Conservation (phyloP, 179 eudicot genomes). For the Monotropa hypopitys region DNA sequence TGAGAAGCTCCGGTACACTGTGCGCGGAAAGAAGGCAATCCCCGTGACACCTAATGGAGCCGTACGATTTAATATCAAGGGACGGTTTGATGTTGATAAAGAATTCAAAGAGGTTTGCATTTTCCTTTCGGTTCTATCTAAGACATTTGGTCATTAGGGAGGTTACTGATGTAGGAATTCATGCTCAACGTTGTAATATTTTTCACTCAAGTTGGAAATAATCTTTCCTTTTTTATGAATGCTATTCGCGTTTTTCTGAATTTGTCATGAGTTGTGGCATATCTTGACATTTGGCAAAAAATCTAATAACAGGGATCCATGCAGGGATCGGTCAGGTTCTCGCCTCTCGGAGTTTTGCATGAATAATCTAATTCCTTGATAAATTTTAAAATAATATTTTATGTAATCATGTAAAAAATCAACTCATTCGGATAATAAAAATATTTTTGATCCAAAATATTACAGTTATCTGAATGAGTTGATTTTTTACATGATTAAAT, state of each 20-base stretch:
- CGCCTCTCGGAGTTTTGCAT: too few relatives aligned
- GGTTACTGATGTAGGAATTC: neutral
- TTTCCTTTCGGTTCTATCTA: slow-evolving; percentile 4
- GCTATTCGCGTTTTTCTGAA: neutral
- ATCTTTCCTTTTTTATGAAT: neutral
- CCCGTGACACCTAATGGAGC: slow-evolving; percentile 51
- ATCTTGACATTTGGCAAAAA: too few relatives aligned
- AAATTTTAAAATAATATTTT: too few relatives aligned
- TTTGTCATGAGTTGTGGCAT: neutral
- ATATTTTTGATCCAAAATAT: too few relatives aligned
- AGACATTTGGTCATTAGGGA: neutral
- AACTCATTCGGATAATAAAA: too few relatives aligned
- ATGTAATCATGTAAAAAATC: too few relatives aligned
- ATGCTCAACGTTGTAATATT: neutral
- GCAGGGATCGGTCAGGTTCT: too few relatives aligned
- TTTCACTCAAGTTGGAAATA: neutral
- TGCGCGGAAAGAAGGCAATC: slow-evolving; percentile 61
- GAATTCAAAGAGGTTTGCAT: slow-evolving; percentile 55
- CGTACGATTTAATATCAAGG: slow-evolving; percentile 55
- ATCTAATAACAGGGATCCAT: too few relatives aligned
- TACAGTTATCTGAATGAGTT: too few relatives aligned
- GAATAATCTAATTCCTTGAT: too few relatives aligned
- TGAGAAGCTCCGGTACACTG: slow-evolving; percentile 44
- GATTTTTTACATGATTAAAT: too few relatives aligned
- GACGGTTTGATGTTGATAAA: slow-evolving; percentile 46